Evolutionary conservation across 2,329 filamentous ascomycete genomes (phyloP).

Genomic region (Apiospora arundinis): DNA sequence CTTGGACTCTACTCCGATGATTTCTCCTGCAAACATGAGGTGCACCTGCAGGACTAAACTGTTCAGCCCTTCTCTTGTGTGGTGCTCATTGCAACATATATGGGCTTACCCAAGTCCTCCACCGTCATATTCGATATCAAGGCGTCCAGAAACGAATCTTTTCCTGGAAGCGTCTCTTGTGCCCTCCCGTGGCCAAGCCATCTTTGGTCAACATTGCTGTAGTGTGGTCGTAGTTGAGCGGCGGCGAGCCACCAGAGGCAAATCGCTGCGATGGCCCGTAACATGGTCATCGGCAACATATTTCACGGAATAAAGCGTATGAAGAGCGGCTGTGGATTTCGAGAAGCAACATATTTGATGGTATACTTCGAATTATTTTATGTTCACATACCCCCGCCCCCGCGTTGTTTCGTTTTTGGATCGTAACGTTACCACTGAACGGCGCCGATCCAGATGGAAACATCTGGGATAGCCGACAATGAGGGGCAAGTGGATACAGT

Average conservation of each 20-base stretch:
- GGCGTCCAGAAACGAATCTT: background rate
- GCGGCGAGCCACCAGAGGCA: background rate
- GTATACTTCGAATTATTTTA: background rate
- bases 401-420: background rate
- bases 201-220: constrained; percentile 6
- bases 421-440: background rate
- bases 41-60: constrained; percentile 47
- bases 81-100: background rate
- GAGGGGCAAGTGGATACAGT: constrained; percentile 9
- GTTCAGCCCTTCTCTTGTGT: background rate
- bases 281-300: background rate
- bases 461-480: background rate
- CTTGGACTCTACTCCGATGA: constrained; percentile 45
- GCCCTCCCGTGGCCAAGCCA: background rate
- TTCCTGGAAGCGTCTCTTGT: background rate
- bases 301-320: background rate
- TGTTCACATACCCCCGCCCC: background rate
- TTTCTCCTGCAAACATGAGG: constrained; percentile 50
- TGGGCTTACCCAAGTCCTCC: constrained; percentile 13
- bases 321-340: background rate
- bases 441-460: background rate
- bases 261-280: background rate
- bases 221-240: background rate
- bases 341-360: background rate
- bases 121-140: constrained; percentile 11